Evolutionary conservation across 805 yeast species (phyloP), one percentile per base, ranked within the genome.

Genomic region (Scheffersomyces amazonensis): DNA sequence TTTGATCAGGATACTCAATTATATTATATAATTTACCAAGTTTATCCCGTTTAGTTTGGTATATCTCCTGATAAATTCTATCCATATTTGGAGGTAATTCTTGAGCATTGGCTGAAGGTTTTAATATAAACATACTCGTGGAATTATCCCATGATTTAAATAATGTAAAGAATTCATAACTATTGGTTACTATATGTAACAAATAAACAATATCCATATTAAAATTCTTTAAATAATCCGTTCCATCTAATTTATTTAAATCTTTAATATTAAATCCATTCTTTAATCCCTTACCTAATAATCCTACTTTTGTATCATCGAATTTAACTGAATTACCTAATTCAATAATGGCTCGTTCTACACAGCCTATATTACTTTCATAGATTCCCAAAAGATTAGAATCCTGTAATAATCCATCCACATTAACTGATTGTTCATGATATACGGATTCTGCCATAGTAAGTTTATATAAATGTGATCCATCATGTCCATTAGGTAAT

Each of bases 261-360:
- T 81, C 80, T 35, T 76, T 76, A 39, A 76, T 53, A 11, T 83
- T 78, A 59, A 95, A 95, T 0, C 99, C 99, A 41, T 76, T 74
- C 49, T 87, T 89, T 40, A 93, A 64, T 20, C 96, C 95, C 50
- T 75, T 78, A 6, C 97, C 95, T 8, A 95, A 66, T 0, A 89
- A 80, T 7, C 97, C 96, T n/a, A 87, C 76, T 39, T 75, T 71
- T 1, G 78, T 66, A 32, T 83, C 82, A 45, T 80, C 87, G 46
- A 90, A 83, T 12, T 71, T 71, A 16, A 90, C 84, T 12, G 78
- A 70, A 17, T 81, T 70, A 3, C 99, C 98, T 13, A 93, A 64
- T 22, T 83, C 83, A 46, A 93, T 75, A 31, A 88, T 75, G 0
- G 88, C 88, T 34, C 96, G 67, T 42, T 88, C 91, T 3, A 75